Conservation (phyloP, 139 green algal species). For the Nannochloris sp. region DNA sequence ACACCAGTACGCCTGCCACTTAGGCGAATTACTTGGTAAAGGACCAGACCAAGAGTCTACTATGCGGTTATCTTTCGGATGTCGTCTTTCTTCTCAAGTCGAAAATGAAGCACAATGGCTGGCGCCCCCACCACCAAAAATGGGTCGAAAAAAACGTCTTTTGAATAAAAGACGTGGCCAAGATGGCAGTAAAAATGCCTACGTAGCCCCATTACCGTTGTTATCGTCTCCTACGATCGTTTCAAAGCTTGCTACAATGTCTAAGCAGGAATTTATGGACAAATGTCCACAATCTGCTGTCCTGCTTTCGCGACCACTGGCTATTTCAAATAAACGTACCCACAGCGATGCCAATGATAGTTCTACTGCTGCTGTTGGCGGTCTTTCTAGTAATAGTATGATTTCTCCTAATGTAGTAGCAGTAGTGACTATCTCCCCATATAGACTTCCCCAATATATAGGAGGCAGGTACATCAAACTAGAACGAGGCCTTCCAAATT, state of each 20-base stretch:
- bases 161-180: neutral
- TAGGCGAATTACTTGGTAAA: neutral
- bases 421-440: too few species aligned
- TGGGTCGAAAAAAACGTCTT: neutral
- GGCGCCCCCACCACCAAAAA: neutral
- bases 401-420: too few species aligned
- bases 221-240: neutral
- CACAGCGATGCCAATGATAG: too few species aligned
- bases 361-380: too few species aligned
- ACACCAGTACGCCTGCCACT: neutral
- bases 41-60: neutral
- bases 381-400: too few species aligned
- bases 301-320: too few species aligned
- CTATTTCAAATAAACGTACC: too few species aligned
- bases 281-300: neutral
- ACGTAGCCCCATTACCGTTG: neutral
- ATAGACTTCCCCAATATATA: neutral
- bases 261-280: neutral
- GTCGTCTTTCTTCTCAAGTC: neutral
- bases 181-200: neutral
- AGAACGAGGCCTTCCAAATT: slow-evolving; percentile 26
- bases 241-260: neutral
- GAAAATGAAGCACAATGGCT: neutral
- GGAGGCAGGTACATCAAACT: slow-evolving; percentile 23
- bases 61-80: neutral